Conservation (phyloP, 306 rosid species). For the Prunus mira region DNA sequence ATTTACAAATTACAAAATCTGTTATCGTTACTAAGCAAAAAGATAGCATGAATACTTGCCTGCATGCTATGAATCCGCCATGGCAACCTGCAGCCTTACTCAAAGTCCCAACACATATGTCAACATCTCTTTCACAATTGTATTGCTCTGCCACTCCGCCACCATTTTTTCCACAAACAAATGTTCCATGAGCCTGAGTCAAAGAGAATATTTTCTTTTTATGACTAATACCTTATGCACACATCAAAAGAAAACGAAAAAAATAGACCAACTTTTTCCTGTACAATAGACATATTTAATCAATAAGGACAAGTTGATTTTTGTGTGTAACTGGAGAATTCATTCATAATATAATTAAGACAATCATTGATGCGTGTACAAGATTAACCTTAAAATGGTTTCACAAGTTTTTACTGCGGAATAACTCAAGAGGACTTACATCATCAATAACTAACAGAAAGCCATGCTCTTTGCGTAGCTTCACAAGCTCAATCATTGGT, state of each 20-base stretch:
- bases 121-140: slow-evolving; percentile 81
- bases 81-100: slow-evolving; percentile 98
- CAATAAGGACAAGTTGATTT: neutral
- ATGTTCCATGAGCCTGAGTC: slow-evolving; percentile 87
- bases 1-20: neutral
- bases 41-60: slow-evolving; percentile 40
- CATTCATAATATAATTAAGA: neutral
- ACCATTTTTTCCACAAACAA: slow-evolving; percentile 88
- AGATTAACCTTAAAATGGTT: neutral
- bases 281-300: neutral
- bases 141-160: slow-evolving; percentile 93
- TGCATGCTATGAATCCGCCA: slow-evolving; percentile 99
- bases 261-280: neutral
- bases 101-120: slow-evolving; percentile 82
- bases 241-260: neutral
- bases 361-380: neutral
- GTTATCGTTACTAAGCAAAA: neutral
- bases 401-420: neutral
- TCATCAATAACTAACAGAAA: slow-evolving; percentile 89
- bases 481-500: slow-evolving; percentile 73
- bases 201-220: slow-evolving; percentile 1
- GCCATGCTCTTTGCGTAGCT: slow-evolving; percentile 66
- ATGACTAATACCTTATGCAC: slow-evolving; percentile 5
- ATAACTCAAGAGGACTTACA: slow-evolving; percentile 40
- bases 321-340: neutral